phyloP scores from a whole-genome alignment of 208 protist genomes.

The Herpetomonas tarakana region DNA sequence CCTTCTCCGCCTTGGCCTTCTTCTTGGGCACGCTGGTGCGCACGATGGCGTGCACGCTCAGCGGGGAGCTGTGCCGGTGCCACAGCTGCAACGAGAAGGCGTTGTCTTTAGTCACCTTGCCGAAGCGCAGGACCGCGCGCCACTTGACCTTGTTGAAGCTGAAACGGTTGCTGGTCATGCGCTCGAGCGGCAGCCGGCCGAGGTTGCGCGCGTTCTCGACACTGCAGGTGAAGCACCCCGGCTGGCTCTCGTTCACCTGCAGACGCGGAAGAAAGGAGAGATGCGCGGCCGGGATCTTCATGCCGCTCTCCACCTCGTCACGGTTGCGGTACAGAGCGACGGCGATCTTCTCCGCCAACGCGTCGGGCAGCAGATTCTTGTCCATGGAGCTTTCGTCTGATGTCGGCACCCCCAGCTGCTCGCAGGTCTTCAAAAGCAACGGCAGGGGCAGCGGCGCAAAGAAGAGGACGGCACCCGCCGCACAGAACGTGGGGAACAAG shows the following conservation, averaged over 20 bases:
- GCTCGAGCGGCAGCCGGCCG: constrained; percentile 43
- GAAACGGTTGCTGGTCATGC: constrained; percentile 76
- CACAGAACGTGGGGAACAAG: background rate
- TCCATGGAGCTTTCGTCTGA: constrained; percentile 45
- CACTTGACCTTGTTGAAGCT: constrained; percentile 76
- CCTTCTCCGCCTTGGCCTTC: constrained; percentile 25
- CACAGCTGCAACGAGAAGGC: constrained; percentile 55
- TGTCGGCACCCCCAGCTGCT: constrained; percentile 54
- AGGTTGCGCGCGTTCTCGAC: constrained; percentile 70
- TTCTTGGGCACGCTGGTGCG: constrained; percentile 77
- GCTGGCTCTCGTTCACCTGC: constrained; percentile 76
- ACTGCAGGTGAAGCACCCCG: constrained; percentile 76
- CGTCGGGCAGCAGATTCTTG: constrained; percentile 43
- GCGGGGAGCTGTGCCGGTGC: constrained; percentile 48
- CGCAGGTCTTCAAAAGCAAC: constrained; percentile 37
- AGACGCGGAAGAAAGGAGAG: constrained; percentile 64
- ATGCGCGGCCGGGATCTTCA: constrained; percentile 29
- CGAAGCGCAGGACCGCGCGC: constrained; percentile 43
- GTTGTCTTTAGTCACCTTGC: constrained; percentile 13
- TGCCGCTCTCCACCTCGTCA: constrained; percentile 12
- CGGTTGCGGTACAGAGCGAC: constrained; percentile 44
- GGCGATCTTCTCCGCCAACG: constrained; percentile 62
- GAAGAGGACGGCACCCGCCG: constrained; percentile 5
- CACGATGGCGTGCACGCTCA: constrained; percentile 46
- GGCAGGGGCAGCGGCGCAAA: constrained; percentile 8